These are phyloP conservation scores for Monilinia fructigena DNA, from an alignment of 2,329 filamentous ascomycete genomes.

Conservation along the genomic window DNA sequence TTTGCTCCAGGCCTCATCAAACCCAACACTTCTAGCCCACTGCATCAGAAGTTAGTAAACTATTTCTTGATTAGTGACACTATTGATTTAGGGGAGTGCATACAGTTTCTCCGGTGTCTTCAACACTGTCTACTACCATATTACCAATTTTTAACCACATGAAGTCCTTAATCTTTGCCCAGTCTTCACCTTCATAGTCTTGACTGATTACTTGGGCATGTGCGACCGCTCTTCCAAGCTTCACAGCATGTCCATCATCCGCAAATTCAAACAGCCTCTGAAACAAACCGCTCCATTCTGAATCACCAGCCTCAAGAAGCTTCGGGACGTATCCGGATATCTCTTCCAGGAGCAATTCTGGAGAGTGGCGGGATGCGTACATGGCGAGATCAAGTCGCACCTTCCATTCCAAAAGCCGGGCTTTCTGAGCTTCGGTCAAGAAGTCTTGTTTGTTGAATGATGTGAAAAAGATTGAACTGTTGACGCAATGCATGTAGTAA, in stretches of 20 bases:
- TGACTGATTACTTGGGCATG: slow-evolving; percentile 57
- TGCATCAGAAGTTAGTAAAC: slow-evolving; percentile 27
- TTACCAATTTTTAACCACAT: slow-evolving; percentile 61
- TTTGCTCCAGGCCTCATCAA: slow-evolving; percentile 63
- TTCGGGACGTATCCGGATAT: slow-evolving; percentile 59
- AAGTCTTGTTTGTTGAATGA: slow-evolving; percentile 60
- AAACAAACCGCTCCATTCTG: slow-evolving; percentile 44
- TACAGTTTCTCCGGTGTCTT: slow-evolving; percentile 44
- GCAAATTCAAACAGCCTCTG: slow-evolving; percentile 48
- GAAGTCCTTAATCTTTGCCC: slow-evolving; percentile 54
- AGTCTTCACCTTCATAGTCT: slow-evolving; percentile 48
- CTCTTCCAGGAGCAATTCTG: slow-evolving; percentile 57
- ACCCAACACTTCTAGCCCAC: slow-evolving; percentile 64
- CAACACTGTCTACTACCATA: slow-evolving; percentile 62
- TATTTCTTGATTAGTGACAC: not conserved
- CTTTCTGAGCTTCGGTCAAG: slow-evolving; percentile 60
- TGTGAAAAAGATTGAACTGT: slow-evolving; percentile 69
- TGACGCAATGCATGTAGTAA: slow-evolving; percentile 77
- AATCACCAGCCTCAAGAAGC: slow-evolving; percentile 32
- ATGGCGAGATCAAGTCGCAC: slow-evolving; percentile 70
- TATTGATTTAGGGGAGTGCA: not conserved
- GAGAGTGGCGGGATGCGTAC: slow-evolving; percentile 68
- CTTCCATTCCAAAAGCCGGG: slow-evolving; percentile 77
- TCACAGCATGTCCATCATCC: slow-evolving; percentile 82
- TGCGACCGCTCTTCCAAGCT: slow-evolving; percentile 68